A percentile compares a stretch with the other conserved stretches of the same genome.
Evolutionary conservation across 1,284 basidiomycete genomes (phyloP).

Genomic region (Pseudozyma sp.): DNA sequence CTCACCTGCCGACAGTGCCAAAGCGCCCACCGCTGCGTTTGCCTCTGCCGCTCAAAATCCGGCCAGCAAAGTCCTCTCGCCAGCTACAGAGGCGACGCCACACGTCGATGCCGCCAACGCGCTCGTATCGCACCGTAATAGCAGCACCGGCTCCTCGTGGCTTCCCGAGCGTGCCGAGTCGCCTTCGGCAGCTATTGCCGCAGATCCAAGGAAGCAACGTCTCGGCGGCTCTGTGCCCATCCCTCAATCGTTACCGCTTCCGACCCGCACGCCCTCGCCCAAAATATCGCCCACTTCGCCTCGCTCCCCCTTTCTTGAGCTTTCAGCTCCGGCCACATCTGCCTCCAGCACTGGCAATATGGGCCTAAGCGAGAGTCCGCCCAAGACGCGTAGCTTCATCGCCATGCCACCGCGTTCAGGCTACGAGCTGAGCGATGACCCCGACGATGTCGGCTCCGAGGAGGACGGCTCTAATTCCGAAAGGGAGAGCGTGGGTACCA

Average conservation of each 20-base stretch:
- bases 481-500: conserved; percentile 57
- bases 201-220: conserved; percentile 36
- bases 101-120: conserved; percentile 39
- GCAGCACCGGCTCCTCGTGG: conserved; percentile 34
- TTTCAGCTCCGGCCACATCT: conserved; percentile 11
- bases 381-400: conserved; percentile 67
- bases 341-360: conserved; percentile 20
- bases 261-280: conserved; percentile 36
- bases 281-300: conserved; percentile 44
- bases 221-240: conserved; percentile 19
- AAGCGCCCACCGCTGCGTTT: conserved; percentile 7
- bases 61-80: conserved; percentile 37
- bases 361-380: conserved; percentile 60
- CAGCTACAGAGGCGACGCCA: conserved; percentile 34
- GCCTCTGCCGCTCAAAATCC: conserved; percentile 18
- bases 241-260: conserved; percentile 27
- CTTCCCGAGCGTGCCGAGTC: conserved; percentile 32
- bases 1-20: conserved; percentile 7
- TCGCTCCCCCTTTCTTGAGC: conserved; percentile 47
- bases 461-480: conserved; percentile 63
- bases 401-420: conserved; percentile 67
- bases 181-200: conserved; percentile 24
- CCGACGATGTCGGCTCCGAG: conserved; percentile 67
- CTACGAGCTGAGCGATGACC: conserved; percentile 68
- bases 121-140: conserved; percentile 31